Base-by-base conservation (phyloP, 345 rosid genomes). In the Brassica juncea region DNA sequence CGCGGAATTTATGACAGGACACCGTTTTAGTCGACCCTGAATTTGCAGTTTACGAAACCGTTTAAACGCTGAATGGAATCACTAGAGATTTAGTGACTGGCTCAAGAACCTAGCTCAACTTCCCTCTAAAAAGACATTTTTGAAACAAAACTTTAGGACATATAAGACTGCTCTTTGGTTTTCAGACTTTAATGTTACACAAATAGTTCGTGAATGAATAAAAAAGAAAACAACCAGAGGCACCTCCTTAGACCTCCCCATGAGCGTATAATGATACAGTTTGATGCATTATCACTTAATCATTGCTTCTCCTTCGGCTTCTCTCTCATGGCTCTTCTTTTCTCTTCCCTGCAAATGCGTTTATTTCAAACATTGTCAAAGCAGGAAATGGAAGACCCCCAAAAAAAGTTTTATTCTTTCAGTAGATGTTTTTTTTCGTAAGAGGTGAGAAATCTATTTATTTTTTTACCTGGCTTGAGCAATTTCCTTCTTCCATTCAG, bases 301-400 rank as follows among this genome's bases (percentile, higher is more conserved):
- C 69, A 74, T 64, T 57, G 62, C 72, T 69, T 70, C 76, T 6
- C 52, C 75, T 80, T 75, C 31, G 66, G 14, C 54, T 77, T 79
- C 78, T 60, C 82, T 75, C 93, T 84, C 74, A 84, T 54, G 71
- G 86, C 78, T 67, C 25, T 72, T 80, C 98, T 86, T 86, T 90
- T 93, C 85, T 89, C 95, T 83, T 91, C 98, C 80, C 93, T 91
- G 84, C 86, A 84, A 69, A 39, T 19, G 72, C 55, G 39, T 59
- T 31, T 16, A 62, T 14, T 49, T 49, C 64, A 77, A 52, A 3
- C 11, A 34, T n/a, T 58, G 69, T 61, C 67, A 60, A 19, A 19
- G 9, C 30, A 60, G 4, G 6, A 28, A 6, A 27, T 15, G 8
- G 49, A 61, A 21, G 42, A 61, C 16, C 12, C 2, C 7, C 23